Conservation (phyloP, 2,329 filamentous ascomycete species). For the Cryphonectria carpinicola region DNA sequence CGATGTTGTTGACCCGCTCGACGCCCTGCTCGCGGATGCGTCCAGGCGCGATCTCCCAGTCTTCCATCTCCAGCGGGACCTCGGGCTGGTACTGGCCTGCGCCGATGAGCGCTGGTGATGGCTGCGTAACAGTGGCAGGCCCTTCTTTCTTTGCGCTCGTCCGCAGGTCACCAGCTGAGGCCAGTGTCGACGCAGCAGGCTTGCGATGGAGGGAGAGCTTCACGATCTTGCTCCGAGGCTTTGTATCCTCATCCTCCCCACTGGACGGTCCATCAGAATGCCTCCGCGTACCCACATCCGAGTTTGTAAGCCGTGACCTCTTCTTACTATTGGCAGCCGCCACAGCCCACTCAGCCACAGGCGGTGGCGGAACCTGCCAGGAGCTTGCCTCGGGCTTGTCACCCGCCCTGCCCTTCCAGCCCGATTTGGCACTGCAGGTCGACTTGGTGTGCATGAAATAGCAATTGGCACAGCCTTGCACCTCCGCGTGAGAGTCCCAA, state of each 20-base stretch:
- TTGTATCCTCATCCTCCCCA: slow-evolving; percentile 4
- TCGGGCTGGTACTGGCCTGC: slow-evolving; percentile 27
- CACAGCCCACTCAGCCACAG: slow-evolving; percentile 15
- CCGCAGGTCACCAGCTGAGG: not conserved
- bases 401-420: slow-evolving; percentile 15
- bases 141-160: not conserved
- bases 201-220: slow-evolving; percentile 5
- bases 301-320: slow-evolving; percentile 6
- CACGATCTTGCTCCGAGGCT: slow-evolving; percentile 8
- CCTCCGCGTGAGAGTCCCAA: slow-evolving; percentile 2
- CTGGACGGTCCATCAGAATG: not conserved
- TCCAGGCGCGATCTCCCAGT: slow-evolving; percentile 43
- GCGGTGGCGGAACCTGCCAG: not conserved
- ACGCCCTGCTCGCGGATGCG: slow-evolving; percentile 32
- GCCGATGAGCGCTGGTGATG: slow-evolving; percentile 30
- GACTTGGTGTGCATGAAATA: slow-evolving; percentile 17
- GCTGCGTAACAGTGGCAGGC: not conserved
- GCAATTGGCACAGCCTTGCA: slow-evolving; percentile 25
- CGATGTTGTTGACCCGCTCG: slow-evolving; percentile 32
- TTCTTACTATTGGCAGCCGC: slow-evolving; percentile 10
- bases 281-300: not conserved
- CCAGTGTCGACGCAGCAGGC: not conserved
- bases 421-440: slow-evolving; percentile 21
- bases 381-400: not conserved
- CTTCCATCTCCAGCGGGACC: slow-evolving; percentile 40